A percentile compares a stretch with the other conserved stretches of the same genome.
These are phyloP conservation scores for Citeromyces nyonsensis DNA, from an alignment of 805 yeast genomes.

Conservation along the genomic window DNA sequence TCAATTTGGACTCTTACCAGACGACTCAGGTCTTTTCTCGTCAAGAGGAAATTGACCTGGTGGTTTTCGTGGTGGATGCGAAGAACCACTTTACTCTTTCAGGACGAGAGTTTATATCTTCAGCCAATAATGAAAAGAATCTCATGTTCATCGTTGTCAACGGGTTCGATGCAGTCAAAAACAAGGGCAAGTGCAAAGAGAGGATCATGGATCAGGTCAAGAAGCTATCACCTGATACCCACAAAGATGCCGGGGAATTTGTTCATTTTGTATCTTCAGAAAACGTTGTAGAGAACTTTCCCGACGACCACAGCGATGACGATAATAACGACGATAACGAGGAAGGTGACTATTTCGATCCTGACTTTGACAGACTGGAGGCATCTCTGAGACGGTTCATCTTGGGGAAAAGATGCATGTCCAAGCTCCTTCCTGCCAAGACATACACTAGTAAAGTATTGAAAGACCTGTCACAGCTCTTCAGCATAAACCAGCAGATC, in stretches of 20 bases:
- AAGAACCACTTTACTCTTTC: conserved; percentile 92
- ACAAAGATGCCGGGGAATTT: conserved; percentile 77
- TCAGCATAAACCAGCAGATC: conserved; percentile 45
- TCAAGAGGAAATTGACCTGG: conserved; percentile 93
- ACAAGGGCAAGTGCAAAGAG: conserved; percentile 64
- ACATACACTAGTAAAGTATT: conserved; percentile 64
- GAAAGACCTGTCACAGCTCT: conserved; percentile 43
- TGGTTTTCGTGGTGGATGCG: conserved; percentile 90
- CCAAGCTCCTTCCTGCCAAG: conserved; percentile 87
- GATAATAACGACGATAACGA: conserved; percentile 16
- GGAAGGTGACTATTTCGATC: conserved; percentile 21
- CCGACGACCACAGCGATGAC: conserved; percentile 21
- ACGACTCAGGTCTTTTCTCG: conserved; percentile 91
- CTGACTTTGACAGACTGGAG: conserved; percentile 74
- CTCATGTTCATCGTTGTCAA: conserved; percentile 90
- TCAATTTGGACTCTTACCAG: conserved; percentile 83
- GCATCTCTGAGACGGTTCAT: conserved; percentile 75
- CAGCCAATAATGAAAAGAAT: conserved; percentile 84
- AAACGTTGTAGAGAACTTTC: conserved; percentile 21
- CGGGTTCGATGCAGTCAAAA: conserved; percentile 73
- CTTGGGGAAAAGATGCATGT: conserved; percentile 74
- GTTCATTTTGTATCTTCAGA: conserved; percentile 81
- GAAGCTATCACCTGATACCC: conserved; percentile 77
- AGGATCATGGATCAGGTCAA: conserved; percentile 78
- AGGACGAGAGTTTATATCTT: conserved; percentile 83